Evolutionary conservation across 2,329 filamentous ascomycete species (phyloP), one percentile per base, ranked within the genome.

Genomic region (Corniculantispora saksenae): DNA sequence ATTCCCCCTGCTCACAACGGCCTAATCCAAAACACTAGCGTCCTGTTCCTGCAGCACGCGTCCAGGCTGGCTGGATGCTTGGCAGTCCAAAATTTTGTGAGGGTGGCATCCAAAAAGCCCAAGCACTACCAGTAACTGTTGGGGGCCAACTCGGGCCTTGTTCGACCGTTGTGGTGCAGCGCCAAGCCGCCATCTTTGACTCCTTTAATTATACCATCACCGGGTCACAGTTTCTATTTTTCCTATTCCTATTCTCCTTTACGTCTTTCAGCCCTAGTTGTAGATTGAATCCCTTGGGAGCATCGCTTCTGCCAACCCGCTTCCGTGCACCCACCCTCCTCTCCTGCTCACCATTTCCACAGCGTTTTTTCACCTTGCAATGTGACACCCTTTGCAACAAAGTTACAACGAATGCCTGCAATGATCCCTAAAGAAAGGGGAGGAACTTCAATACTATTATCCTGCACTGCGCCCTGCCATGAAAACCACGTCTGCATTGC

Each of bases 21-120:
- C 50, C 53, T 23, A 63, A 56, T 48, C 51, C 50, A 54, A 63
- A 63, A 63, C 61, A 63, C 61, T 63, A 63, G 61, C 43, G 60
- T 56, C 60, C 45, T 56, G 51, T 63, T 50, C 51, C 51, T 48
- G 51, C 60, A 63, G 54, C 54, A 43, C 17, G 54, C 35, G 27
- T 43, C 19, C 32, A 21, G 19, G 4, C 21, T 17, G 21, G 5
- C 10, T 10, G 25, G 15, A 9, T 13, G 45, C 45, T 43, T 13
- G 9, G 32, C 38, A 10, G 21, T 35, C 27, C 45, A 38, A 48
- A 48, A 56, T 21, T 21, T 19, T 27, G 45, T 27, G 35, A 23
- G n/a, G 21, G 29, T 10, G 32, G 45, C 29, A 45, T n/a, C n/a
- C n/a, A n/a, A n/a, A 29, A 40, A 38, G 23, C 45, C 25, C 15